phyloP scores from a whole-genome alignment of 495 filamentous ascomycete species.

The Pyrenula massariospora region DNA sequence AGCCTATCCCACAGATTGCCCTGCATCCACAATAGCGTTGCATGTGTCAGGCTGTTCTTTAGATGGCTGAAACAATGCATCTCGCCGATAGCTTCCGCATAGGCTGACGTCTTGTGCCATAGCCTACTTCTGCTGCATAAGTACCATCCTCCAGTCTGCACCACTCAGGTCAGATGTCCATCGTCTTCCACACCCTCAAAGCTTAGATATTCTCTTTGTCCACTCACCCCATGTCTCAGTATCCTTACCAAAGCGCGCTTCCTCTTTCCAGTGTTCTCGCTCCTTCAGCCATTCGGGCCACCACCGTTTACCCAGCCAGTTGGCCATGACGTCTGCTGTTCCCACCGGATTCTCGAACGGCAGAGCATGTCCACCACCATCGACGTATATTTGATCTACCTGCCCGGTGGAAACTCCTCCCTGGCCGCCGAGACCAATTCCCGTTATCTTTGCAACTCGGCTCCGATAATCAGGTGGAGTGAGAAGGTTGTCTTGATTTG shows the following conservation, averaged over 20 bases:
- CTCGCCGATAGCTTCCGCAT: no score
- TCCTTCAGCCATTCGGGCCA: slow-evolving; percentile 2
- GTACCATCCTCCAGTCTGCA: no score
- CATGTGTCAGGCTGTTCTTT: no score
- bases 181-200: not conserved
- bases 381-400: slow-evolving; percentile 2
- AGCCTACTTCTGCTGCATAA: no score
- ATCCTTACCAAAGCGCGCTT: not conserved
- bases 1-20: no score
- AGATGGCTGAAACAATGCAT: no score
- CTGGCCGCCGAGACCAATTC: slow-evolving; percentile 1
- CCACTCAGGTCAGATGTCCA: no score
- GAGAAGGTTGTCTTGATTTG: not conserved
- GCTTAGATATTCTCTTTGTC: not conserved
- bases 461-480: slow-evolving; percentile 2
- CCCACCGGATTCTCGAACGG: slow-evolving; percentile 5
- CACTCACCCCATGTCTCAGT: not conserved
- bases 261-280: not conserved
- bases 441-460: not conserved
- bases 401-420: slow-evolving; percentile 2
- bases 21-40: no score
- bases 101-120: no score
- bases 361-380: slow-evolving; percentile 2
- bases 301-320: not conserved
- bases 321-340: slow-evolving; percentile 1